These are phyloP conservation scores for Leccinum variabile DNA, from an alignment of 1,284 basidiomycete species.

Conservation along the genomic window DNA sequence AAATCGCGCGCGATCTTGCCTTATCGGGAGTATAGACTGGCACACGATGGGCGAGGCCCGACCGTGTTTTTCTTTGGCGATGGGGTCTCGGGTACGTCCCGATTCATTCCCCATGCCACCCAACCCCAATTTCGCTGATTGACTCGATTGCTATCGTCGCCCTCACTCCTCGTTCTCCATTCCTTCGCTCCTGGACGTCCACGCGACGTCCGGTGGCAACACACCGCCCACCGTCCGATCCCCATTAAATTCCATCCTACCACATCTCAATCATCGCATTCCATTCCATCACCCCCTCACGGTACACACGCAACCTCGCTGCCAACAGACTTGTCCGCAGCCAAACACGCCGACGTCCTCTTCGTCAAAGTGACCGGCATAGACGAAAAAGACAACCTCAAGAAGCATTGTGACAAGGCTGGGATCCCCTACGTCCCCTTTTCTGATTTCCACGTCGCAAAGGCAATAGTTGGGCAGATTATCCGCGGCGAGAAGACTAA, in stretches of 20 bases:
- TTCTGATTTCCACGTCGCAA: slow-evolving; percentile 49
- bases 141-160: neutral
- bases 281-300: neutral
- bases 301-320: neutral
- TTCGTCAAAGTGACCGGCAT: slow-evolving; percentile 84
- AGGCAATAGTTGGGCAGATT: slow-evolving; percentile 26
- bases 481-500: slow-evolving; percentile 22
- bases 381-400: slow-evolving; percentile 79
- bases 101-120: neutral
- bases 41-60: slow-evolving; percentile 62
- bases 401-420: slow-evolving; percentile 71
- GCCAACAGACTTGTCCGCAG: slow-evolving; percentile 79
- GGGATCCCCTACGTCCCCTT: slow-evolving; percentile 71
- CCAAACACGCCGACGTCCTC: slow-evolving; percentile 83
- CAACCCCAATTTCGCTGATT: neutral
- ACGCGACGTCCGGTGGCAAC: neutral
- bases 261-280: neutral
- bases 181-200: neutral
- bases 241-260: neutral
- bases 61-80: slow-evolving; percentile 94
- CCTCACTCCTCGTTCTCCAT: neutral
- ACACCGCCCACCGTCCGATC: neutral
- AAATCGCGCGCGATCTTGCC: slow-evolving; percentile 90
- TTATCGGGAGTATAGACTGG: slow-evolving; percentile 51
- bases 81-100: slow-evolving; percentile 77